A percentile compares a stretch with the other conserved stretches of the same genome.
Evolutionary conservation across 2,329 filamentous ascomycete genomes (phyloP).

Genomic region (Fusarium avenaceum): DNA sequence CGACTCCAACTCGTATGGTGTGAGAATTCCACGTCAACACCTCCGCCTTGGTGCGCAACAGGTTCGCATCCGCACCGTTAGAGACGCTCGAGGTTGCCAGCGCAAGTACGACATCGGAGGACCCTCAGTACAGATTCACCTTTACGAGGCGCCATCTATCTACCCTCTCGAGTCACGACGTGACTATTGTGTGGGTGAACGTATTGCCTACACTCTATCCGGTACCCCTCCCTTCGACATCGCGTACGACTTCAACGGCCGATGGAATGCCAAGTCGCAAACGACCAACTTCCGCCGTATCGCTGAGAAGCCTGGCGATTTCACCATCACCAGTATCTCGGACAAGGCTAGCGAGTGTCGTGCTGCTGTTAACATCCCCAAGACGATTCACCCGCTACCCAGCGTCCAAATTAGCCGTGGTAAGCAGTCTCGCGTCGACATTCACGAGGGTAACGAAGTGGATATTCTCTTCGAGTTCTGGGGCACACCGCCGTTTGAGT

Average conservation of each 20-base stretch:
- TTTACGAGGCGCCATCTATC: constrained; percentile 93
- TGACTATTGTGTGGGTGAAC: constrained; percentile 96
- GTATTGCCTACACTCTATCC: constrained; percentile 90
- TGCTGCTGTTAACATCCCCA: constrained; percentile 81
- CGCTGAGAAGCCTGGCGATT: constrained; percentile 89
- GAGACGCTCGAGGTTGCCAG: constrained; percentile 88
- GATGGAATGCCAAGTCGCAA: constrained; percentile 81
- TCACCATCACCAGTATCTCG: constrained; percentile 86
- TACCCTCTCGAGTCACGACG: constrained; percentile 85
- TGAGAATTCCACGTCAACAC: constrained; percentile 86
- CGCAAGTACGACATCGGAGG: constrained; percentile 78
- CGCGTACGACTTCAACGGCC: constrained; percentile 88
- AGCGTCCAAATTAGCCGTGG: constrained; percentile 92
- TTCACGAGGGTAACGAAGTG: constrained; percentile 95
- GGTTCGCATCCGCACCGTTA: constrained; percentile 89
- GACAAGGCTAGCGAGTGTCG: constrained; percentile 92
- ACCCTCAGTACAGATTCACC: constrained; percentile 87
- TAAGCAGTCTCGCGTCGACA: constrained; percentile 84
- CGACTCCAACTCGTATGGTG: constrained; percentile 77
- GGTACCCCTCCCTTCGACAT: constrained; percentile 94
- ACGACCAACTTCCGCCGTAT: constrained; percentile 92
- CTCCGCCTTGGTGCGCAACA: constrained; percentile 91
- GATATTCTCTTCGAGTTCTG: constrained; percentile 96
- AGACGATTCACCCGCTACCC: constrained; percentile 91
- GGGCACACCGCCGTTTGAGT: constrained; percentile 96